Evolutionary conservation across 306 rosid genomes (phyloP), one percentile per base, ranked within the genome.

Genomic region (Rosa persica): DNA sequence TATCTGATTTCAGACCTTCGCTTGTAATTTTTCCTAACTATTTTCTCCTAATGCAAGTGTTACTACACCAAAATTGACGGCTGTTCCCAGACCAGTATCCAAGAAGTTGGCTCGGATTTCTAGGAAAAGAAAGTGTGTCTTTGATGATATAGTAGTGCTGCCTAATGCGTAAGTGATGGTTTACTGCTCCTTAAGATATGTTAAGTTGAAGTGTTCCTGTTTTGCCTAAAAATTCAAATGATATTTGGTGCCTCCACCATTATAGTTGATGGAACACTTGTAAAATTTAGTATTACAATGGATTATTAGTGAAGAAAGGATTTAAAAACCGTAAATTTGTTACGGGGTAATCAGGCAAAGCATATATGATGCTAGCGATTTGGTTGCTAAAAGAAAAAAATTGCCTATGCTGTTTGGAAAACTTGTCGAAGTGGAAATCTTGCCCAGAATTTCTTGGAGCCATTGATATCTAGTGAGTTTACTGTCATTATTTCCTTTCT

Each of bases 401-500:
- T 85, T 81, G 74, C 76, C 46, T 81, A 62, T 72, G 64, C 88
- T 73, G 83, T 42, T 25, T 76, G 84, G 80, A 84, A 73, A 82
- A 78, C 88, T 65, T 65, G 55, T 83, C 76, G 4, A 67, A 74
- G 78, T 75, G 69, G 81, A 72, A 52, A 57, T 22, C 90, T 87
- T 77, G 82, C 83, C 73, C 54, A 64, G 65, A 83, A 79, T 52
- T 92, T 95, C 80, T 70, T 75, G 1, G 88, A 85, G 84, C 87
- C 98, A 46, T 66, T 83, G 73, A 22, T 89, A 79, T 86, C 96
- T 70, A 81, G 98, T 91, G 77, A 89, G 93, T 88, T 81, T 83
- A 20, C 60, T 74, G 19, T 78, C 71, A 25, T 76, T 64, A 67
- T 70, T 71, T 44, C 5, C 40, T 58, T 34, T 44, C 60, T 70